phyloP scores from a whole-genome alignment of 1,284 basidiomycete species.

The Taiwanofungus camphoratus region DNA sequence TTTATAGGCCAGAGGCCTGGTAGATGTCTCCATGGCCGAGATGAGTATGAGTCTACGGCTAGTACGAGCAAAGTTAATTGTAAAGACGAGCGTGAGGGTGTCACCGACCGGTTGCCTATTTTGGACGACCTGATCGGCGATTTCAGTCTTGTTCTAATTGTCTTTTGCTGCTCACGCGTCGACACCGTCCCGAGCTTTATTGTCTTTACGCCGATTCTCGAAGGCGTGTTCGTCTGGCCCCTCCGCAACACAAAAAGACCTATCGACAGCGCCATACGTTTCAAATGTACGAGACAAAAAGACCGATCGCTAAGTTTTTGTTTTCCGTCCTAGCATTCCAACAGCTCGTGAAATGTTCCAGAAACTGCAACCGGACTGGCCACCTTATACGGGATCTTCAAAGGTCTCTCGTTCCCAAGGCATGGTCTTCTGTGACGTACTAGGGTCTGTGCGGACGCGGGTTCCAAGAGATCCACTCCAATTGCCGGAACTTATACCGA shows the following conservation, averaged over 20 bases:
- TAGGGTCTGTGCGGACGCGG: too few relatives aligned
- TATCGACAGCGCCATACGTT: conserved; percentile 16
- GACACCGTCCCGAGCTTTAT: conserved; percentile 17
- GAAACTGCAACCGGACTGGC: too few relatives aligned
- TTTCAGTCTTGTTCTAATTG: conserved; percentile 23
- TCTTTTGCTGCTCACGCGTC: conserved; percentile 20
- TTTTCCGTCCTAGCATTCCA: conserved; percentile 13
- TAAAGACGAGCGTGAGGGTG: conserved; percentile 11
- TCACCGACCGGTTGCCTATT: conserved; percentile 15
- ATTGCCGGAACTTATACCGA: too few relatives aligned
- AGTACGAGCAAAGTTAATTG: conserved; percentile 24
- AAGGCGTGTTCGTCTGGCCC: conserved; percentile 12
- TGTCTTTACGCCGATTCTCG: conserved; percentile 21
- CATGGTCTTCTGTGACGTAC: too few relatives aligned
- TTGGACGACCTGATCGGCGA: conserved; percentile 14
- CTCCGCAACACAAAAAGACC: conserved; percentile 18
- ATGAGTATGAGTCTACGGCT: conserved; percentile 9
- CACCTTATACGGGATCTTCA: too few relatives aligned
- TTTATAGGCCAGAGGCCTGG: conserved; percentile 15
- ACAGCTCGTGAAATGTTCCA: too few relatives aligned
- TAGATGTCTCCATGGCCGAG: conserved; percentile 10
- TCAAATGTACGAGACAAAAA: conserved; percentile 18
- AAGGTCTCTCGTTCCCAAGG: too few relatives aligned
- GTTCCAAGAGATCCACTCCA: too few relatives aligned
- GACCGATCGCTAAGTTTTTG: conserved; percentile 18